These are phyloP conservation scores for Leccinum imitatum DNA, from an alignment of 768 basidiomycete species.

Conservation along the genomic window DNA sequence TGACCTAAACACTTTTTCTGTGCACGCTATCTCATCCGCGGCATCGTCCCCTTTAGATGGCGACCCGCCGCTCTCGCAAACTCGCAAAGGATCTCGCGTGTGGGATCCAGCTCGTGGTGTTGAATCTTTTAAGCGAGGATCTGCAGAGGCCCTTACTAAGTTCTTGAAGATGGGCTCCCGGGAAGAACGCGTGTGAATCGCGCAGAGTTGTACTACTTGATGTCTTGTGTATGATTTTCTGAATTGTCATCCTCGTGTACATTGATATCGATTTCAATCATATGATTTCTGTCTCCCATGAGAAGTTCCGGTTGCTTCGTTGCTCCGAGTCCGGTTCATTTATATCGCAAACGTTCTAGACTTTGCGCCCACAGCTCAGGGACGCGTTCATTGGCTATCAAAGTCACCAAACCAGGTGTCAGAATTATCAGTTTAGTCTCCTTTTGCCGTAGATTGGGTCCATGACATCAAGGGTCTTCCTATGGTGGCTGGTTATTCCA, in stretches of 20 bases:
- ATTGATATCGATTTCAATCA: constrained; percentile 7
- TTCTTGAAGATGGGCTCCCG: constrained; percentile 80
- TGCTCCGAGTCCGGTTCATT: neutral
- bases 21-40: constrained; percentile 53
- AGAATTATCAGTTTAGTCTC: neutral
- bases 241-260: neutral
- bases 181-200: constrained; percentile 45
- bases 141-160: constrained; percentile 81
- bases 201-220: neutral
- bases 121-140: constrained; percentile 82
- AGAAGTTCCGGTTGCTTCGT: neutral
- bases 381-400: neutral
- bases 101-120: constrained; percentile 88
- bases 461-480: neutral
- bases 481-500: constrained; percentile 5
- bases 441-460: neutral
- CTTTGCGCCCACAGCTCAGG: neutral
- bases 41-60: constrained; percentile 54
- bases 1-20: constrained; percentile 5
- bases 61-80: constrained; percentile 32
- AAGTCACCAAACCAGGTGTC: neutral
- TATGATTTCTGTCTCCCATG: neutral
- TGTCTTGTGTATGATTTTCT: constrained; percentile 1
- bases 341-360: neutral
- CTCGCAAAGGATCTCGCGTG: constrained; percentile 55